A percentile compares a stretch with the other conserved stretches of the same genome.
Conservation (phyloP, 2,329 filamentous ascomycete species). For the Cladosporium sp. region DNA sequence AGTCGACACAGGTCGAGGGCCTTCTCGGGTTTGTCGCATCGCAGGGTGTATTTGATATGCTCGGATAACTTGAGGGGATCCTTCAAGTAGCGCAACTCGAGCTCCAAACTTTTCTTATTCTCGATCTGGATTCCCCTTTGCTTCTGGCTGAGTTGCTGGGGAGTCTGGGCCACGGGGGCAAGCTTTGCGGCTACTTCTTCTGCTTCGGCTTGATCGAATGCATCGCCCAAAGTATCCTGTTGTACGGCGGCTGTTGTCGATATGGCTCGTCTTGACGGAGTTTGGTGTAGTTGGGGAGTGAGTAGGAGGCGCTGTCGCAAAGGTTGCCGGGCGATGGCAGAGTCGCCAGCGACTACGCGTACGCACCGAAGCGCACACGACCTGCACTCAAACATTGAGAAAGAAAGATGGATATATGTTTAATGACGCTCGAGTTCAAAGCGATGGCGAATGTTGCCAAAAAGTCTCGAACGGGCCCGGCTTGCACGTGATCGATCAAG, state of each 20-base stretch:
- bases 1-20: conserved; percentile 64
- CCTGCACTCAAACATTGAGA: conserved; percentile 43
- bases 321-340: conserved; percentile 13
- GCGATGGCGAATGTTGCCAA: background rate
- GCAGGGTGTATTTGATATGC: conserved; percentile 60
- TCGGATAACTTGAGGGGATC: conserved; percentile 72
- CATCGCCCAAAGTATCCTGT: background rate
- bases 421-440: background rate
- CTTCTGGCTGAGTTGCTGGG: conserved; percentile 1
- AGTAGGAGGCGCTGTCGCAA: conserved; percentile 20
- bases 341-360: conserved; percentile 36
- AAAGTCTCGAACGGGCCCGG: background rate
- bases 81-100: conserved; percentile 58
- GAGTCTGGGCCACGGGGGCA: background rate
- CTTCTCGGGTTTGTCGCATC: conserved; percentile 57
- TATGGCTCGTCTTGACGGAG: background rate
- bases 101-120: conserved; percentile 37
- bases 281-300: conserved; percentile 19
- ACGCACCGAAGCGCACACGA: conserved; percentile 42
- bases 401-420: background rate
- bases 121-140: conserved; percentile 5
- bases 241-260: background rate
- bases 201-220: background rate
- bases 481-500: background rate
- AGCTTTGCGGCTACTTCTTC: background rate